Conservation (phyloP, 257 asterid genomes). For the Nicotiana obtusifolia region DNA sequence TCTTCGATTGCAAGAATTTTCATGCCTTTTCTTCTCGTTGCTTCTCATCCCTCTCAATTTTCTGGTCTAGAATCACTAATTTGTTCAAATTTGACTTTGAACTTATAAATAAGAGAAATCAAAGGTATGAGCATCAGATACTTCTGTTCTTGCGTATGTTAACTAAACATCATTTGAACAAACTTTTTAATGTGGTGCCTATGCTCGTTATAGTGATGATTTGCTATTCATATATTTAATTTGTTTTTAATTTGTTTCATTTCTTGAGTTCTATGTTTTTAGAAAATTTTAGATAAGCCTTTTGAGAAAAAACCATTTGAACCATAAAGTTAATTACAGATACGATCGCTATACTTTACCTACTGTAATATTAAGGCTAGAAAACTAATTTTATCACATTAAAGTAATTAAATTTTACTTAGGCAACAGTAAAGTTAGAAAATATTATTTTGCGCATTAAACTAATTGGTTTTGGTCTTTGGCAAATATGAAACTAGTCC, state of each 20-base stretch:
- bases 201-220: background rate
- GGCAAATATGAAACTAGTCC: background rate
- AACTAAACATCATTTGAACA: background rate
- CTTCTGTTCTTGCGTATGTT: background rate
- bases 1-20: background rate
- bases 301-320: too few species aligned
- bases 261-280: background rate
- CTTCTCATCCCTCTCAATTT: background rate
- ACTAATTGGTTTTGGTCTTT: background rate
- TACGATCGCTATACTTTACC: background rate
- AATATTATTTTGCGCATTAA: background rate
- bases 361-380: background rate
- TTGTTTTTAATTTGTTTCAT: background rate
- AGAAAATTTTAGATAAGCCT: background rate
- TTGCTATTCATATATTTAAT: background rate
- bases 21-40: background rate
- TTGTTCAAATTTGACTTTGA: background rate
- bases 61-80: background rate
- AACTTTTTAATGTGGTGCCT: too few species aligned
- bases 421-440: background rate
- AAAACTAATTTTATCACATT: background rate
- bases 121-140: background rate
- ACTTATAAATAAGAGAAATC: background rate
- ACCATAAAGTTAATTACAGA: too few species aligned
- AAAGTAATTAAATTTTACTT: background rate